Evolutionary conservation across 305 asterid species (phyloP).

Genomic region (Fraxinus dipetala): DNA sequence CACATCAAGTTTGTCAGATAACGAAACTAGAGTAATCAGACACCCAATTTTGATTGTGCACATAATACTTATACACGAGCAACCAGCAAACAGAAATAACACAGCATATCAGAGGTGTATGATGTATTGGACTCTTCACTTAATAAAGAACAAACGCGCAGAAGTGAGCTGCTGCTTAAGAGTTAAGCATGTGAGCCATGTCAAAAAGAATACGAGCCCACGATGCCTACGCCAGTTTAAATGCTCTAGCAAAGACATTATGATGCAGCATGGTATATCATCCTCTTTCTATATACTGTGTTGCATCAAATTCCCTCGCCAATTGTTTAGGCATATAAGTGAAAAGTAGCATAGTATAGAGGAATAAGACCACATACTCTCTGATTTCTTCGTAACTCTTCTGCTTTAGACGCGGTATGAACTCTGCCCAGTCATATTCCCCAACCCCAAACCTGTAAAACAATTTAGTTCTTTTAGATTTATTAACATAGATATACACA

Average conservation of each 20-base stretch:
- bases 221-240: conserved; percentile 13
- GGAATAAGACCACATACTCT: conserved; percentile 55
- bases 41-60: not conserved
- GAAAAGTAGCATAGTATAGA: conserved; percentile 3
- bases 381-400: conserved; percentile 69
- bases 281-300: not conserved
- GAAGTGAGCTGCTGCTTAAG: not conserved
- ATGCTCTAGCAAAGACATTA: not conserved
- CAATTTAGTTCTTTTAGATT: conserved; percentile 13
- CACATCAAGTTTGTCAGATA: not conserved
- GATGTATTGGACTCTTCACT: not conserved
- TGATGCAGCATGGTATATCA: conserved; percentile 5
- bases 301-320: conserved; percentile 9
- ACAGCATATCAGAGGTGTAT: not conserved
- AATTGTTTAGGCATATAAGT: conserved; percentile 5
- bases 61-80: not conserved
- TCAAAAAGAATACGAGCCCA: conserved; percentile 1
- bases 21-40: not conserved
- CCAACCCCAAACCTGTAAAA: conserved; percentile 76
- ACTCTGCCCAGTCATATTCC: conserved; percentile 85
- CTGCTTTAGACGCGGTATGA: conserved; percentile 79
- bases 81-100: not conserved
- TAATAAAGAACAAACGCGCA: not conserved
- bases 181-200: conserved; percentile 1
- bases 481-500: not conserved